phyloP scores from a whole-genome alignment of 2,329 filamentous ascomycete genomes.

The Penicillium sp. region DNA sequence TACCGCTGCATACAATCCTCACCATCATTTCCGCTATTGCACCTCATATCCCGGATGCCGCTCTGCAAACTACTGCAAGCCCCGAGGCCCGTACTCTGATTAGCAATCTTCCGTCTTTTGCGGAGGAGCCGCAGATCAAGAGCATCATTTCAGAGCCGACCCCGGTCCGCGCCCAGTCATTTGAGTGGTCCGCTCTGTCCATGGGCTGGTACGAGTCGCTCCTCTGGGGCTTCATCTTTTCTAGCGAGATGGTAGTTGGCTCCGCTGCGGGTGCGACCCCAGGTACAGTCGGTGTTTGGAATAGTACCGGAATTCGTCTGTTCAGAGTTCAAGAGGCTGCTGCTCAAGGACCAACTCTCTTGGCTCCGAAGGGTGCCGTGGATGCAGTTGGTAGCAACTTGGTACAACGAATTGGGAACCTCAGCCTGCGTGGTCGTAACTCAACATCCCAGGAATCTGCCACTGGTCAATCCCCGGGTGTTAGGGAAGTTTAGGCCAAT shows the following conservation, averaged over 20 bases:
- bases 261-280: slow-evolving; percentile 56
- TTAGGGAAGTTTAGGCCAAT: slow-evolving; percentile 36
- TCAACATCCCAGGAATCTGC: slow-evolving; percentile 33
- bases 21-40: slow-evolving; percentile 66
- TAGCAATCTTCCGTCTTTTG: slow-evolving; percentile 44
- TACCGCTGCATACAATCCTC: slow-evolving; percentile 83
- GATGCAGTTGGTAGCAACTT: slow-evolving; percentile 91
- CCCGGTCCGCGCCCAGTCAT: slow-evolving; percentile 76
- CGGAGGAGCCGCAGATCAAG: slow-evolving; percentile 58
- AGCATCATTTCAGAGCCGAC: slow-evolving; percentile 69
- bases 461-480: slow-evolving; percentile 29
- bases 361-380: slow-evolving; percentile 83
- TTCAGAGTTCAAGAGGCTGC: slow-evolving; percentile 88
- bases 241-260: slow-evolving; percentile 73
- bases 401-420: slow-evolving; percentile 78
- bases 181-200: slow-evolving; percentile 88
- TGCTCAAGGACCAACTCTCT: slow-evolving; percentile 73
- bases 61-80: slow-evolving; percentile 41
- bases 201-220: slow-evolving; percentile 95
- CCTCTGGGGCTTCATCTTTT: slow-evolving; percentile 90
- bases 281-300: slow-evolving; percentile 91
- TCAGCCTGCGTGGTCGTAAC: slow-evolving; percentile 59
- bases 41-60: slow-evolving; percentile 52
- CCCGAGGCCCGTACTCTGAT: slow-evolving; percentile 44
- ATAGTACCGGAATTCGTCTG: slow-evolving; percentile 80